These are phyloP conservation scores for Westerdykella aurantiaca DNA, from an alignment of 2,329 filamentous ascomycete genomes.

Conservation along the genomic window DNA sequence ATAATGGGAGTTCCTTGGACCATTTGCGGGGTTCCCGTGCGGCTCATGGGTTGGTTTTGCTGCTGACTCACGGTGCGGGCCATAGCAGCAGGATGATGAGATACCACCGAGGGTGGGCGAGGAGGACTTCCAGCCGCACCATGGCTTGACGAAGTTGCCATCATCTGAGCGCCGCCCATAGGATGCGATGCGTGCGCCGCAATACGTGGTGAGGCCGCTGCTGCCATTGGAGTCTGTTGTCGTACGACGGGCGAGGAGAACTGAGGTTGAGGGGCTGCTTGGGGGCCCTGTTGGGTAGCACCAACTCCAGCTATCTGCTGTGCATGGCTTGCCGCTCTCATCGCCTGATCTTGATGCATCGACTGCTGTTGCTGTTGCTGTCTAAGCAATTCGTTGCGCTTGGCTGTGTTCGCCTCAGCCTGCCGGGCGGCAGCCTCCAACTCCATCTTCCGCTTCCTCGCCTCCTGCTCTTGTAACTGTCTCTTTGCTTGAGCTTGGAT, in stretches of 20 bases:
- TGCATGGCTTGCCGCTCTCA: conserved; percentile 35
- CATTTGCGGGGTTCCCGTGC: conserved; percentile 37
- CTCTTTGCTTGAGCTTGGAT: conserved; percentile 42
- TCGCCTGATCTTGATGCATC: conserved; percentile 39
- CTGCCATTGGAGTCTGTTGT: conserved; percentile 43
- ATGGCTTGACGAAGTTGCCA: conserved; percentile 33
- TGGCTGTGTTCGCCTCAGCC: conserved; percentile 36
- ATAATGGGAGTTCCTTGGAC: conserved; percentile 36
- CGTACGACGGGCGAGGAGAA: conserved; percentile 59
- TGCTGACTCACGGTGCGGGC: conserved; percentile 36
- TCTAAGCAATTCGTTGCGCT: conserved; percentile 37
- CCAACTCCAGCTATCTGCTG: conserved; percentile 23
- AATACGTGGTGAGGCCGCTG: conserved; percentile 40
- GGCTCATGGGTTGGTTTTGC: conserved; percentile 31
- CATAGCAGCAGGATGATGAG: conserved; percentile 32
- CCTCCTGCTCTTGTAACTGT: conserved; percentile 64
- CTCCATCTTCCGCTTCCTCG: conserved; percentile 42
- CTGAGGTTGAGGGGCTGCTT: conserved; percentile 52
- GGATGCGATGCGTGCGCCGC: conserved; percentile 28
- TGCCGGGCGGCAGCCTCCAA: conserved; percentile 37
- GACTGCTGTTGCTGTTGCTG: conserved; percentile 48
- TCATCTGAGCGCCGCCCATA: conserved; percentile 44
- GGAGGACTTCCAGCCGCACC: conserved; percentile 34
- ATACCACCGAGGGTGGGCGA: conserved; percentile 35
- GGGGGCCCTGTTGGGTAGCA: conserved; percentile 40